phyloP scores from a whole-genome alignment of 2,329 filamentous ascomycete genomes.

The Diaporthe vaccinii region DNA sequence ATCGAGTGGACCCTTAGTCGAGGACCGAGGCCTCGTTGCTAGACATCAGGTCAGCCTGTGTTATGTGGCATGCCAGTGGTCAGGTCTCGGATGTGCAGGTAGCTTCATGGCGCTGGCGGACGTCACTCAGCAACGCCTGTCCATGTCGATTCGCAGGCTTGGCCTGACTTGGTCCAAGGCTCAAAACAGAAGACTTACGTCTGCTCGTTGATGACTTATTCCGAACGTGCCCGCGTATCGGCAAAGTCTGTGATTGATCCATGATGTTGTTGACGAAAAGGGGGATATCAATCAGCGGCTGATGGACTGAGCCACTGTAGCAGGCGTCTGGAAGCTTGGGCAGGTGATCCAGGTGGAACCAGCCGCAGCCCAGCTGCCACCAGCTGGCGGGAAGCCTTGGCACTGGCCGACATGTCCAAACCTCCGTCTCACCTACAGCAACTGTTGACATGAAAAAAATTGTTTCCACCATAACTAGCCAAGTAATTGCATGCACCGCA shows the following conservation, averaged over 20 bases:
- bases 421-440: neutral
- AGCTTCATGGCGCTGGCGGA: neutral
- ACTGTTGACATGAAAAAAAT: too few species aligned
- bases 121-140: neutral
- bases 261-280: constrained; percentile 38
- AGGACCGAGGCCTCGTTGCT: constrained; percentile 74
- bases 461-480: too few species aligned
- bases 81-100: neutral
- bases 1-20: constrained; percentile 85
- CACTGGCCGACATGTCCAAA: too few species aligned
- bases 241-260: constrained; percentile 40
- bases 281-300: neutral
- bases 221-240: constrained; percentile 49
- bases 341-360: neutral
- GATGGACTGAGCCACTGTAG: neutral
- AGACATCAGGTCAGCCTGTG: constrained; percentile 41
- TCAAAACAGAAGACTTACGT: constrained; percentile 47
- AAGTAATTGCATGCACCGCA: neutral
- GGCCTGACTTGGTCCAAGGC: too few species aligned
- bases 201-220: constrained; percentile 55
- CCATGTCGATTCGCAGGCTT: too few species aligned
- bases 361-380: neutral
- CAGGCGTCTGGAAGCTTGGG: constrained; percentile 5
- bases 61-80: neutral
- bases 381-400: neutral